Base-by-base conservation (phyloP, 1,139 yeast species). In the Saccharomyces hybrid region DNA sequence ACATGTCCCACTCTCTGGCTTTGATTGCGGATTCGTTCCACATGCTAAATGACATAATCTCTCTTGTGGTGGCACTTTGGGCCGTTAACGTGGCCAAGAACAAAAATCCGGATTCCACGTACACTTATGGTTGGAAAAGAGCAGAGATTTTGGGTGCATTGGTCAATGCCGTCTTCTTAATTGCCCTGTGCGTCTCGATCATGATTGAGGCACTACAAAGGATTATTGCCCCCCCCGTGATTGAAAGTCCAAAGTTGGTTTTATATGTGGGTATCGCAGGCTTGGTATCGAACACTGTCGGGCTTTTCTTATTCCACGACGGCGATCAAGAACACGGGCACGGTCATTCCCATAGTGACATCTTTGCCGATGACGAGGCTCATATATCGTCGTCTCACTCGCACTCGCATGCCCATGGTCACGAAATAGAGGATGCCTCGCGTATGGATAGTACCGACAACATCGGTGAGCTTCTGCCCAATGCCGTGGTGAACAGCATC, bases 21-120 rank as follows among this genome's bases (percentile, higher is more conserved):
- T 77, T 91, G 54, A 84, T 91, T 59, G 98, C 98, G 1, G 99
- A 95, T 69, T 86, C 98, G 1, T 93, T 93, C 78, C 99, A 93
- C 71, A 93, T 93, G 98, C 77, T 93, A 60, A 93, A 93, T 72
- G 99, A 93, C 73, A 88, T 93, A 56, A 84, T 93, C 56, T 89
- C 98, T 1, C 76, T 93, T 50, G 63, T 91, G 26, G 93, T 93
- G 54, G 99, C 99, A 0, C 76, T 91, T 44, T 93, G 98, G 98
- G 99, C 99, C 0, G 98, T 93, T 26, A 80, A 81, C 60, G 96
- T 90, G 23, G 90, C 97, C 56, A 86, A 86, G 65, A 83, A 81
- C 51, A 80, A 84, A 66, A 84, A 86, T 20, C 95, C 96, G 1
- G 95, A 89, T 70, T 87, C 93, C 4, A 83, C 82, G 59, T 91